Evolutionary conservation across 2,329 filamentous ascomycete species (phyloP).

Genomic region (Fusarium sarcochroum): DNA sequence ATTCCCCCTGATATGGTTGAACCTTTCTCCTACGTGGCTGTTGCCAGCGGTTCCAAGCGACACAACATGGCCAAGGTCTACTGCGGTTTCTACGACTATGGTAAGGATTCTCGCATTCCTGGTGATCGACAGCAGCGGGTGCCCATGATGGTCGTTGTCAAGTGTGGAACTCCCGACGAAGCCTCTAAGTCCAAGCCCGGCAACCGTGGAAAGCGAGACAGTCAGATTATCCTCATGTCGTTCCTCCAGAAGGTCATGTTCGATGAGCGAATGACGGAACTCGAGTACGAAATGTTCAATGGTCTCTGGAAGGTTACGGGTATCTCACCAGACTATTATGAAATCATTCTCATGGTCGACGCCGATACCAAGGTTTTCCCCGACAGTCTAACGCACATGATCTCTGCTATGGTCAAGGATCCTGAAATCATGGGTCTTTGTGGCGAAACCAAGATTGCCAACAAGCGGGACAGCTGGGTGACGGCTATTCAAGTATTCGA

Average conservation of each 20-base stretch:
- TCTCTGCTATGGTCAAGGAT: conserved; percentile 98
- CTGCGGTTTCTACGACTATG: conserved; percentile 98
- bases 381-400: conserved; percentile 98
- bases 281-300: conserved; percentile 99
- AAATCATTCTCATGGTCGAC: conserved; percentile 98
- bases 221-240: conserved; percentile 99
- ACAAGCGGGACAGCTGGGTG: conserved; percentile 95
- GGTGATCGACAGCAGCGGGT: conserved; percentile 93
- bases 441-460: conserved; percentile 99
- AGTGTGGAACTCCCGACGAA: conserved; percentile 94
- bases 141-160: conserved; percentile 96
- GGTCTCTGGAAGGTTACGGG: conserved; percentile 98
- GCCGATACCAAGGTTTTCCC: conserved; percentile 99
- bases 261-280: conserved; percentile 98
- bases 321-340: conserved; percentile 98
- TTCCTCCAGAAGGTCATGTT: conserved; percentile 99
- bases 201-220: conserved; percentile 98
- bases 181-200: conserved; percentile 86
- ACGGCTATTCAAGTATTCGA: conserved; percentile 99
- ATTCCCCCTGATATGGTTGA: conserved; percentile 85
- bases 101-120: conserved; percentile 82
- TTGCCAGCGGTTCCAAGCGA: conserved; percentile 93
- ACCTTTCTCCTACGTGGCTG: conserved; percentile 95
- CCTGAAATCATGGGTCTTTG: conserved; percentile 99
- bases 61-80: conserved; percentile 99